phyloP scores from a whole-genome alignment of 345 rosid species.

The Citrus glauca region DNA sequence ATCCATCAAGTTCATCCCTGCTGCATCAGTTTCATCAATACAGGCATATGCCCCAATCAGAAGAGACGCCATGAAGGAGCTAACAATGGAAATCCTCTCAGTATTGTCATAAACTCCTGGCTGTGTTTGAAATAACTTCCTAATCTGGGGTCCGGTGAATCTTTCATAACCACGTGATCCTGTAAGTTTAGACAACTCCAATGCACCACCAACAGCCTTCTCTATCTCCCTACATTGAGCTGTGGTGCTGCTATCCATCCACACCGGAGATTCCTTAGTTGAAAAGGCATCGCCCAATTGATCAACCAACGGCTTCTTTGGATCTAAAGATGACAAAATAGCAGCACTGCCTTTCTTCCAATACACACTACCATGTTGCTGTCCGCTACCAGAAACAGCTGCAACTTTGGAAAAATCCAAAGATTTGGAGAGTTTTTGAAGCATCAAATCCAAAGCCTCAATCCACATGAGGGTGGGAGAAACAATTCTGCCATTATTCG shows the following conservation, averaged over 20 bases:
- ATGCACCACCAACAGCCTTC: slow-evolving; percentile 80
- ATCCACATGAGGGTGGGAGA: slow-evolving; percentile 99
- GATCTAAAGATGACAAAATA: slow-evolving; percentile 51
- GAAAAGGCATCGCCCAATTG: slow-evolving; percentile 70
- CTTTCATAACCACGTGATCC: slow-evolving; percentile 86
- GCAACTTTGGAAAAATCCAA: slow-evolving; percentile 64
- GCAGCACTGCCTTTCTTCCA: slow-evolving; percentile 70
- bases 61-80: slow-evolving; percentile 92
- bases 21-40: slow-evolving; percentile 85
- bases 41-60: slow-evolving; percentile 71
- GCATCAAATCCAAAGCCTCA: slow-evolving; percentile 85
- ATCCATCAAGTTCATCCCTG: slow-evolving; percentile 98
- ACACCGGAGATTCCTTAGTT: slow-evolving; percentile 67
- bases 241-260: slow-evolving; percentile 97
- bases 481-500: slow-evolving; percentile 65
- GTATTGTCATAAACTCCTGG: slow-evolving; percentile 50
- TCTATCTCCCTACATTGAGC: slow-evolving; percentile 82
- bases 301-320: slow-evolving; percentile 46
- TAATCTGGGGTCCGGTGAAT: slow-evolving; percentile 86
- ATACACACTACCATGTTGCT: slow-evolving; percentile 97
- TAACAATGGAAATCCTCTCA: slow-evolving; percentile 87
- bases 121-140: slow-evolving; percentile 52
- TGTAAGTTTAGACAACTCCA: slow-evolving; percentile 65
- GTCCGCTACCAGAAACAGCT: slow-evolving; percentile 95
- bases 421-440: slow-evolving; percentile 48